Conservation (phyloP, 2,329 filamentous ascomycete genomes). For the Aspergillus sp. region DNA sequence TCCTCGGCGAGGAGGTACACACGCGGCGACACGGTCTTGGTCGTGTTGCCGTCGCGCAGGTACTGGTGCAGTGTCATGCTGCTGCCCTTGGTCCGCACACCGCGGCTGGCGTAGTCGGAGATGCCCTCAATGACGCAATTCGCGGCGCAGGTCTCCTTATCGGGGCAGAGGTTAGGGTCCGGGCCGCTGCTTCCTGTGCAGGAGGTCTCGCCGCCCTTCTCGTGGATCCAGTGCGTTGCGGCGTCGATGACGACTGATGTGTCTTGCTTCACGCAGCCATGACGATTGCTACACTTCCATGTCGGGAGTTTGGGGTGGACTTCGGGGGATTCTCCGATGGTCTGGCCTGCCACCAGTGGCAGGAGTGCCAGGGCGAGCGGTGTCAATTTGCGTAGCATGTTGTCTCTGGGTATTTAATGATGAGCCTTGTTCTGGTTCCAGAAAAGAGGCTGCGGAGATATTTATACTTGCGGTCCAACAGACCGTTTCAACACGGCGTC, state of each 20-base stretch:
- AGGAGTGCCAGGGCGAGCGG: slow-evolving; percentile 31
- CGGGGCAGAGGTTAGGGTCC: slow-evolving; percentile 46
- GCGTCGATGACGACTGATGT: slow-evolving; percentile 53
- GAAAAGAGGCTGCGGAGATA: not conserved
- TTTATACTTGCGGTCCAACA: not conserved
- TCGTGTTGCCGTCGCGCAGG: slow-evolving; percentile 24
- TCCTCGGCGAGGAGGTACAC: slow-evolving; percentile 60
- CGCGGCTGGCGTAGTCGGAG: slow-evolving; percentile 49
- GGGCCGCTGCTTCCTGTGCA: slow-evolving; percentile 53
- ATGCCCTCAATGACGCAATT: slow-evolving; percentile 57
- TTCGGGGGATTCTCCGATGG: slow-evolving; percentile 48
- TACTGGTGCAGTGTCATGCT: slow-evolving; percentile 48
- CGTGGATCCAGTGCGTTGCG: slow-evolving; percentile 54
- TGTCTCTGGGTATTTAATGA: not conserved
- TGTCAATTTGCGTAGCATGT: slow-evolving; percentile 16
- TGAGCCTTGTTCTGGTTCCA: not conserved
- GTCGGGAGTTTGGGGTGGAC: slow-evolving; percentile 52
- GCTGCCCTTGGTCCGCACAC: slow-evolving; percentile 49
- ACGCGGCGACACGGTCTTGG: slow-evolving; percentile 44
- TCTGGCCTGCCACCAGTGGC: slow-evolving; percentile 49
- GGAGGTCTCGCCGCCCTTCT: slow-evolving; percentile 40
- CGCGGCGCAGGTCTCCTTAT: slow-evolving; percentile 47
- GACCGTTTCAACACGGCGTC: no score
- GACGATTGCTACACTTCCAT: slow-evolving; percentile 48
- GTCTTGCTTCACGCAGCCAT: slow-evolving; percentile 49